phyloP scores from a whole-genome alignment of 2,329 filamentous ascomycete genomes.

The Colletotrichum noveboracense region DNA sequence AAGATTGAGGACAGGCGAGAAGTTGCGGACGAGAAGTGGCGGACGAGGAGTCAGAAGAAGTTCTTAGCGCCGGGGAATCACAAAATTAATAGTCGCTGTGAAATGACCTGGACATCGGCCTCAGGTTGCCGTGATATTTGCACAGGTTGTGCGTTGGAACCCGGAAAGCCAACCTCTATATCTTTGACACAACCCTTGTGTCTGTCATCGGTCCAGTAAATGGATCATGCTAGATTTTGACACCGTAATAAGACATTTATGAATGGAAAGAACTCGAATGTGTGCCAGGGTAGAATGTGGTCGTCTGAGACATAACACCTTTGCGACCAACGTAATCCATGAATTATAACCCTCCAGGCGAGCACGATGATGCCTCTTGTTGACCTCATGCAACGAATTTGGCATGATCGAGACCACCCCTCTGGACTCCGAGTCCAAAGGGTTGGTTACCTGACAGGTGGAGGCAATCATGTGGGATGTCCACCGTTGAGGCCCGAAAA shows the following conservation, averaged over 20 bases:
- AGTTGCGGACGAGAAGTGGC: no score
- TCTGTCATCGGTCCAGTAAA: background rate
- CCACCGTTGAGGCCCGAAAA: no score
- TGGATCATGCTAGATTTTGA: background rate
- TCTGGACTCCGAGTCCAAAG: no score
- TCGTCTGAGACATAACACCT: background rate
- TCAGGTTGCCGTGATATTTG: background rate
- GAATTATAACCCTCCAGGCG: background rate
- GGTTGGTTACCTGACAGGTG: no score
- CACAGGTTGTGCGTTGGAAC: background rate
- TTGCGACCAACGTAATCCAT: background rate
- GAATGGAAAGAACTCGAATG: background rate
- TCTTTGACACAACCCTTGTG: background rate
- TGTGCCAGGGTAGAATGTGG: background rate
- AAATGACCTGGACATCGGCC: background rate
- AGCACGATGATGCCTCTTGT: no score
- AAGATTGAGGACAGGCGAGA: no score
- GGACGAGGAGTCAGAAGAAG: no score
- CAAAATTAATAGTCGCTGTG: background rate
- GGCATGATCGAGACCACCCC: accelerated
- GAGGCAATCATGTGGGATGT: no score
- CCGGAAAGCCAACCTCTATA: background rate
- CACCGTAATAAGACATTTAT: background rate
- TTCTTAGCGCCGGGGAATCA: background rate
- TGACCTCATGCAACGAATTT: no score